Percentiles rank a stretch among this genome's conserved stretches.
Evolutionary conservation across 768 basidiomycete species (phyloP).

Genomic region (Hericium alpestre): DNA sequence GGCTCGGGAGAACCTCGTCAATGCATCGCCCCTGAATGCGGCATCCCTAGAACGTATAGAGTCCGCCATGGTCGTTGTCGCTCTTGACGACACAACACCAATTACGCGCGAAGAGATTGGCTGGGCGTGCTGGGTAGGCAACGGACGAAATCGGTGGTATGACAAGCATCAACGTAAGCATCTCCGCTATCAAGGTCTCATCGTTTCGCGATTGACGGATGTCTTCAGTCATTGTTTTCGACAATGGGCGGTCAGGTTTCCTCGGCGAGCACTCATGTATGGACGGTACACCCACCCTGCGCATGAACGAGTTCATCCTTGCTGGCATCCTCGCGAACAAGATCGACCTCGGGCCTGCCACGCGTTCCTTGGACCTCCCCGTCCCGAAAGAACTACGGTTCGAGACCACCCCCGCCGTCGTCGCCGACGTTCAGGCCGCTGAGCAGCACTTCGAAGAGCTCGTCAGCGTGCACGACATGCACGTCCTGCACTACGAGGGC

Average conservation of each 20-base stretch:
- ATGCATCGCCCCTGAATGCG: slow-evolving; percentile 55
- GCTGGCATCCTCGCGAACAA: slow-evolving; percentile 64
- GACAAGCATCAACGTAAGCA: slow-evolving; percentile 85
- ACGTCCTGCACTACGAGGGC: slow-evolving; percentile 22
- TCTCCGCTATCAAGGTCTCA: neutral
- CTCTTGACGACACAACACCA: slow-evolving; percentile 75
- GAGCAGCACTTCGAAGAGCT: slow-evolving; percentile 65
- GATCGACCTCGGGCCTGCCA: slow-evolving; percentile 56
- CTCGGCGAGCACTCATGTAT: slow-evolving; percentile 78
- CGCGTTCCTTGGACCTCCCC: slow-evolving; percentile 9
- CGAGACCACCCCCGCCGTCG: slow-evolving; percentile 45
- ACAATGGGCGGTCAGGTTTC: slow-evolving; percentile 92
- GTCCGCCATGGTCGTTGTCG: slow-evolving; percentile 79
- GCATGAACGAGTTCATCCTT: slow-evolving; percentile 90
- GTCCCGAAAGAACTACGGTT: slow-evolving; percentile 63
- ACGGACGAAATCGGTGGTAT: slow-evolving; percentile 86
- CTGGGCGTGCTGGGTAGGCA: slow-evolving; percentile 79
- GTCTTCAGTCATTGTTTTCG: slow-evolving; percentile 76
- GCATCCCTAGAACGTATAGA: slow-evolving; percentile 70
- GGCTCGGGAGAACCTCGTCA: slow-evolving; percentile 53
- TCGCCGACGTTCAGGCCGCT: slow-evolving; percentile 43
- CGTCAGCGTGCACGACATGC: slow-evolving; percentile 67
- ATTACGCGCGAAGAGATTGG: slow-evolving; percentile 74
- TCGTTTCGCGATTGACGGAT: neutral
- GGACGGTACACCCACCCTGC: slow-evolving; percentile 93